Conservation (phyloP, 768 basidiomycete genomes). For the Lyophyllum decastes region DNA sequence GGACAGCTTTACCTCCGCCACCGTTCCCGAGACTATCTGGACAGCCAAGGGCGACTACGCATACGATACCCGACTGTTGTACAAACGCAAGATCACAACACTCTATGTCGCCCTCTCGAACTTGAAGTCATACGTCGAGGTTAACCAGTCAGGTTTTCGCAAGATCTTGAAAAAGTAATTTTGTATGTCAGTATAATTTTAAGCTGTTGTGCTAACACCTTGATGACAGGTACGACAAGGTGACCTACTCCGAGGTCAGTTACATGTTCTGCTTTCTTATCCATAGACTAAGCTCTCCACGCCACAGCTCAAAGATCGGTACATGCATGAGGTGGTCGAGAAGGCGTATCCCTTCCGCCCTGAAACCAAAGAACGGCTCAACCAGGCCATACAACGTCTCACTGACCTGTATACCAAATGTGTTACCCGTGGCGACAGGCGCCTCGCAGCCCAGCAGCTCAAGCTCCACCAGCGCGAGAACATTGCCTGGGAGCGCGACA, state of each 20-base stretch:
- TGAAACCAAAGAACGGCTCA: conserved; percentile 61
- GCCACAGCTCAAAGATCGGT: conserved; percentile 70
- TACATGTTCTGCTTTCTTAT: not conserved
- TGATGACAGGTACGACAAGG: conserved; percentile 82
- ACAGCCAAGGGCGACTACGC: conserved; percentile 78
- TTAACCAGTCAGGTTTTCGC: conserved; percentile 91
- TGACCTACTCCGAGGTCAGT: conserved; percentile 68
- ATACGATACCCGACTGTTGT: conserved; percentile 78
- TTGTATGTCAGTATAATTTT: not conserved
- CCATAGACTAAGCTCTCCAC: conserved; percentile 1
- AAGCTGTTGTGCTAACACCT: not conserved
- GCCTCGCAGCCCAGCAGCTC: conserved; percentile 77
- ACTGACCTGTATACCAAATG: conserved; percentile 82
- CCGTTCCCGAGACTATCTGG: conserved; percentile 65
- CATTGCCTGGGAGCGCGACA: conserved; percentile 96
- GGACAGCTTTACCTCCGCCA: conserved; percentile 49
- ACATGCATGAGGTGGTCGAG: conserved; percentile 74
- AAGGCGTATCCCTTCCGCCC: conserved; percentile 66
- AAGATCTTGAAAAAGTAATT: conserved; percentile 92
- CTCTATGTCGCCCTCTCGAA: conserved; percentile 78
- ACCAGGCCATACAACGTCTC: conserved; percentile 56
- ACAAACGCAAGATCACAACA: conserved; percentile 86
- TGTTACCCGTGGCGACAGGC: conserved; percentile 71
- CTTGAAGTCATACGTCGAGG: conserved; percentile 83
- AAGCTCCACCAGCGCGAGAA: conserved; percentile 87